Evolutionary conservation across 345 rosid genomes (phyloP).

Genomic region (Salix arbutifolia): DNA sequence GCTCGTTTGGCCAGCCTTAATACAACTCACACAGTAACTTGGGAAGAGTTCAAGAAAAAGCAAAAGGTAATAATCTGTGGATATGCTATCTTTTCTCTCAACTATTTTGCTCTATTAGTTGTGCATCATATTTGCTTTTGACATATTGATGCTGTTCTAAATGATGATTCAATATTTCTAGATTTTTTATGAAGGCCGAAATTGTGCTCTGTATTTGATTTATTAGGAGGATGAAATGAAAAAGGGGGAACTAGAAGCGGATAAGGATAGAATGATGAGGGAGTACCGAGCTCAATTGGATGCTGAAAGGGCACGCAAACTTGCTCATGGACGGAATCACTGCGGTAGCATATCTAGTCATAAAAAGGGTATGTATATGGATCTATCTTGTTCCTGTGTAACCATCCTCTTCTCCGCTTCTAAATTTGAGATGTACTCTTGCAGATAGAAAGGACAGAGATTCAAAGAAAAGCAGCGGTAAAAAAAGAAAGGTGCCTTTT

Average conservation of each 20-base stretch:
- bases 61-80: conserved; percentile 65
- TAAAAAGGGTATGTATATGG: conserved; percentile 46
- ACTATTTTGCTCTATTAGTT: not conserved
- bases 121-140: not conserved
- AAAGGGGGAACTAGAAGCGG: conserved; percentile 85
- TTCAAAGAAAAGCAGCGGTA: conserved; percentile 68
- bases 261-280: conserved; percentile 90
- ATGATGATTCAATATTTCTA: not conserved
- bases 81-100: not conserved
- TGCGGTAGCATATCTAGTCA: conserved; percentile 51
- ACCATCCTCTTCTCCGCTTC: not conserved
- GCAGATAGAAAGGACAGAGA: conserved; percentile 85
- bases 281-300: conserved; percentile 96
- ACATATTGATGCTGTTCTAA: not conserved
- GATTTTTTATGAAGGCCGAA: not conserved
- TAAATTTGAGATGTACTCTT: conserved; percentile 20
- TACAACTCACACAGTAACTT: conserved; percentile 84
- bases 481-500: conserved; percentile 75
- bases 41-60: conserved; percentile 90
- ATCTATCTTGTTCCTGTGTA: conserved; percentile 9
- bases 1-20: conserved; percentile 98
- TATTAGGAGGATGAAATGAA: conserved; percentile 82
- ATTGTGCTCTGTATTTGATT: not conserved
- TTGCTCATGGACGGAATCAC: conserved; percentile 84
- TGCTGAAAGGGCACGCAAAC: conserved; percentile 93